phyloP scores from a whole-genome alignment of 176 grass and related monocot species.

The Zea mays region Zm-B73-REFERENCE-NAM-5.0 NC_050104.1:22318501-22319000 shows the following conservation, averaged over 20 bases:
- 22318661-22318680: not conserved
- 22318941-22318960: slow-evolving; percentile 6
- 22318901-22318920: slow-evolving; percentile 21
- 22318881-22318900: slow-evolving; percentile 71
- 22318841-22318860: slow-evolving; percentile 50
- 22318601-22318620: not conserved
- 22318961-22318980: not conserved
- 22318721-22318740: slow-evolving; percentile 97
- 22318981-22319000: slow-evolving; percentile 51
- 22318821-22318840: slow-evolving; percentile 90
- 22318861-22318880: slow-evolving; percentile 88
- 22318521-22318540: slow-evolving; percentile 91
- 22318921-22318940: not conserved
- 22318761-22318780: slow-evolving; percentile 58
- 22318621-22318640: not conserved
- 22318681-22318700: not conserved
- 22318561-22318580: slow-evolving; percentile 39
- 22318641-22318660: not conserved
- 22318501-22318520: slow-evolving; percentile 86
- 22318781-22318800: slow-evolving; percentile 76
- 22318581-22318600: not conserved
- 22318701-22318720: slow-evolving; percentile 50
- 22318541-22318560: slow-evolving; percentile 80
- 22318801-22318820: slow-evolving; percentile 84
- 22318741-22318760: slow-evolving; percentile 94